Base-by-base conservation (phyloP, 805 yeast genomes). In the Metschnikowia rubicola region DNA sequence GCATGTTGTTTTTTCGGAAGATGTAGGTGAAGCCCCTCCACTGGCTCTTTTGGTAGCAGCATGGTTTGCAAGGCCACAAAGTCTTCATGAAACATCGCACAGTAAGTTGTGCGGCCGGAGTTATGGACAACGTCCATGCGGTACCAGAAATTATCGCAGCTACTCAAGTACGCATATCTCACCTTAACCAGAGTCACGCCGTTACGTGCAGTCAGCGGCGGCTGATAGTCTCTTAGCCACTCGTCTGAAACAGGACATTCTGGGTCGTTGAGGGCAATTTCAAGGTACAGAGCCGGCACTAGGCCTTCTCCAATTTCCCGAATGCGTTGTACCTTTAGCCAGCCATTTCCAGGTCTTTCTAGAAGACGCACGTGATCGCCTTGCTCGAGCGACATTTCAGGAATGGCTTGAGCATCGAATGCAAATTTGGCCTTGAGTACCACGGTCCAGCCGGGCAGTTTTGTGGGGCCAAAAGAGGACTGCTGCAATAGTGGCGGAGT, bases 201-300 rank as follows among this genome's bases (percentile, higher is more conserved):
- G 30, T 44, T 40, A n/a, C 44, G 31, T 21, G 15, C 10, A 8
- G 44, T 3, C 8, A 37, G 30, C 12, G 38, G 32, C 30, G 15
- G n/a, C 12, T 46, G 44, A 19, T n/a, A 35, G 36, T 40, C 66
- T 39, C 62, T 58, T 15, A 69, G 50, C 74, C 73, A 70, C 30
- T 60, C 62, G 6, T 49, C 26, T 10, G 65, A 48, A 6, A 71
- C 59, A 1, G 76, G 75, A 10, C 57, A 57, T n/a, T 51, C 48
- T 5, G 56, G 48, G 44, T 71, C 75, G 44, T 70, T 71, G n/a
- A 69, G 67, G 8, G 65, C 68, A 15, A 71, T 71, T 13, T 64
- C 67, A 13, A 70, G 67, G 48, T 68, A 70, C 39, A 66, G 61
- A 3, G 75, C 73, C 7, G 76, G 75, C 30, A 71, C 64, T 4